A percentile compares a stretch with the other conserved stretches of the same genome.
These are phyloP conservation scores for Zygosaccharomyces sapae DNA, from an alignment of 1,139 yeast species.

Conservation along the genomic window DNA sequence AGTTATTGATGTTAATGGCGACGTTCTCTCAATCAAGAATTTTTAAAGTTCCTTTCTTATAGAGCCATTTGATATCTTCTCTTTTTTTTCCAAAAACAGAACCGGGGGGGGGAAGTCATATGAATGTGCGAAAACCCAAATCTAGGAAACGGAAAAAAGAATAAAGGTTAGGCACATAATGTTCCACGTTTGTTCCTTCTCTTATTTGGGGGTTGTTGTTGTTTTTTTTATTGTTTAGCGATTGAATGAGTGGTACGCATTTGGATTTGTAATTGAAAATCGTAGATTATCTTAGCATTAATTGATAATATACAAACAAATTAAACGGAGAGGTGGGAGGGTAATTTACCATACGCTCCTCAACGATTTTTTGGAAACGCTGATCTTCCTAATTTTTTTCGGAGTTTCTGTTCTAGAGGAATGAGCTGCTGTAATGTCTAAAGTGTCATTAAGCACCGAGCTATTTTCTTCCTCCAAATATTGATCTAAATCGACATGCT, in stretches of 20 bases:
- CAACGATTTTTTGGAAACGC: conserved; percentile 35
- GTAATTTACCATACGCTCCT: conserved; percentile 30
- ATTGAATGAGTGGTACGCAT: neutral
- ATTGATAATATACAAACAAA: neutral
- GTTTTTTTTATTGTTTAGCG: neutral
- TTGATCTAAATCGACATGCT: conserved; percentile 20
- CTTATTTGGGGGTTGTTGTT: too few relatives aligned
- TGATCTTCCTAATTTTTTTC: conserved; percentile 31
- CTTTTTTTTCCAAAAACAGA: too few relatives aligned
- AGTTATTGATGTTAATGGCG: neutral
- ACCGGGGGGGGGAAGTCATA: too few relatives aligned
- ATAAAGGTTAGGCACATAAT: too few relatives aligned
- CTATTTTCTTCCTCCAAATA: conserved; percentile 19
- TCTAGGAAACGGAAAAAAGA: too few relatives aligned
- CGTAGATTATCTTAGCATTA: neutral
- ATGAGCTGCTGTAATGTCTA: conserved; percentile 8
- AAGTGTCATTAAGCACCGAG: conserved; percentile 16
- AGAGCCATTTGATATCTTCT: too few relatives aligned
- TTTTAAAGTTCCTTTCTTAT: too few relatives aligned
- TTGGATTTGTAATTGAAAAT: neutral
- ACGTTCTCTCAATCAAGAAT: neutral
- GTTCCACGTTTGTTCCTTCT: too few relatives aligned
- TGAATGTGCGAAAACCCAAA: too few relatives aligned
- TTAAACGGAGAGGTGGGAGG: neutral
- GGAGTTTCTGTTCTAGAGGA: conserved; percentile 11